Base-by-base conservation (phyloP, 139 green algal genomes). In the Cymbomonas tetramitiformis region DNA sequence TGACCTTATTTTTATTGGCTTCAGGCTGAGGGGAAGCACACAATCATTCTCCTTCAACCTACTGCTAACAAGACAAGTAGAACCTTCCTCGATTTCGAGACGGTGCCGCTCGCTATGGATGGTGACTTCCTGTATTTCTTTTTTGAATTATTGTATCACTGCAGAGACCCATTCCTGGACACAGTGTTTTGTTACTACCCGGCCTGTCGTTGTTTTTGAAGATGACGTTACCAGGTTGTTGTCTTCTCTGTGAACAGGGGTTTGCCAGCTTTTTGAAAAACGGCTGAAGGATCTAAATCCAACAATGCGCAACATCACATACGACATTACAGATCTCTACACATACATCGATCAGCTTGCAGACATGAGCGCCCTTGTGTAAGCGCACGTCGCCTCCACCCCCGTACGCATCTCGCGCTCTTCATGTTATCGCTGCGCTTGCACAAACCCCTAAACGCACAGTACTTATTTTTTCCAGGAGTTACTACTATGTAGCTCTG, bases 291-390 rank as follows among this genome's bases (percentile, higher is more conserved):
- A 83, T 33, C 56, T 77, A 4, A 82, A 85, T 63, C 79, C 78
- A 31, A 50, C 48, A 25, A n/a, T 73, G 38, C 30, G 30, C 7
- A 73, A 73, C 57, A 72, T 86, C 52, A 83, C 75, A 6, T 86
- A 86, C 53, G 77, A 87, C 38, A 68, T 87, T 10, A 25, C 44
- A 0, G 75, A 86, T 46, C 64, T 86, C 31, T 83, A 71, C 32
- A 34, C 34, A 4, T 86, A 73, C 56, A 60, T 86, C 2, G 78
- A 86, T 46, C 7, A 25, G 1, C 54, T 77, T n/a, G 31, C 59
- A 19, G 65, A 76, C 58, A 38, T 76, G 2, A 54, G 19, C 1
- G 68, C 68, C 18, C 36, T 76, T 1, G 64, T 76, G 41, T 72
- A 30, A 10, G 9, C 26, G n/a, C n/a, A n/a, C n/a, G n/a, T n/a